Evolutionary conservation across 2,329 filamentous ascomycete genomes (phyloP).

Genomic region (Beauveria asiatica): DNA sequence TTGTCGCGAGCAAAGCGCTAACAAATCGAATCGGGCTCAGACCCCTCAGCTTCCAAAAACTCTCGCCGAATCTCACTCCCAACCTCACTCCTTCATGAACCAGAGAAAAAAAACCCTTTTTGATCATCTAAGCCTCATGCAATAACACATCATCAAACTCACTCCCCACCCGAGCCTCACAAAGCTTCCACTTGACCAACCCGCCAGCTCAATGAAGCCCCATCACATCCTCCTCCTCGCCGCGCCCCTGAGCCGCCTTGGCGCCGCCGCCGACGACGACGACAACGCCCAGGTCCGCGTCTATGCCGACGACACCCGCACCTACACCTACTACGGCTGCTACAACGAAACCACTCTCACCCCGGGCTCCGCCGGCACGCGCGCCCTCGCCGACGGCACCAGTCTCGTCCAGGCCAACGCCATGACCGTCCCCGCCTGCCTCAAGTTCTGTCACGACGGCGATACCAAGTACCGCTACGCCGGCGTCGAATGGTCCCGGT

Average conservation of each 20-base stretch:
- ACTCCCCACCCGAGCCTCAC: no score
- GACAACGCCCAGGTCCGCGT: slow-evolving; percentile 17
- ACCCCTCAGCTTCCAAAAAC: background rate
- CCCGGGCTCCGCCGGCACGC: slow-evolving; percentile 29
- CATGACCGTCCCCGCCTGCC: slow-evolving; percentile 45
- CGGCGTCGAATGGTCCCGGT: slow-evolving; percentile 46
- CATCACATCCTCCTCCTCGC: background rate
- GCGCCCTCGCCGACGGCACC: slow-evolving; percentile 38
- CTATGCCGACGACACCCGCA: slow-evolving; percentile 25
- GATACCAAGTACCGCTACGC: slow-evolving; percentile 37
- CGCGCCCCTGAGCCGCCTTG: background rate
- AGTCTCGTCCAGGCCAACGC: slow-evolving; percentile 31
- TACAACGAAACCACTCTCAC: slow-evolving; percentile 48
- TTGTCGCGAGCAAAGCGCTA: background rate
- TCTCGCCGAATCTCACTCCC: background rate
- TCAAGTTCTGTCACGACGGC: slow-evolving; percentile 39
- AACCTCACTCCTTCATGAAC: background rate
- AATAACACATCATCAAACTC: background rate
- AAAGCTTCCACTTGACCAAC: background rate
- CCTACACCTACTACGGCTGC: slow-evolving; percentile 47
- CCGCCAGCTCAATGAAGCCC: background rate
- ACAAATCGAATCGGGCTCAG: background rate
- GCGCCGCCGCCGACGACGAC: background rate
- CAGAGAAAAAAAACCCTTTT: background rate
- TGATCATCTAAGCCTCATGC: background rate